Evolutionary conservation across 169 alveolate genomes (phyloP).

Genomic region (Perkinsus marinus): DNA sequence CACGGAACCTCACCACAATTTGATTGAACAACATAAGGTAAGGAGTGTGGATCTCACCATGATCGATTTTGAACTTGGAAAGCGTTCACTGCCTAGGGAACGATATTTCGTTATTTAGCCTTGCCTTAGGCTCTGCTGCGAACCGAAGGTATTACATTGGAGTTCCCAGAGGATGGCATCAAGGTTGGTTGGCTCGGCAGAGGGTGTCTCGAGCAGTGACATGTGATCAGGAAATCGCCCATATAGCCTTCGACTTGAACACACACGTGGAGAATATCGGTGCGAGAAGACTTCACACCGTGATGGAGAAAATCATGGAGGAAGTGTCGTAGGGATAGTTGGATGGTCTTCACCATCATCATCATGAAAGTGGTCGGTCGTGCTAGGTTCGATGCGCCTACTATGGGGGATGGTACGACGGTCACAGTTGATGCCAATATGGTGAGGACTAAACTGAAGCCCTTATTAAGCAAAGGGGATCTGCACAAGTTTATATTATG

Average conservation of each 20-base stretch:
- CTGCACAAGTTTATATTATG: neutral
- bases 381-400: neutral
- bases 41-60: no score
- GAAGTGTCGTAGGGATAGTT: neutral
- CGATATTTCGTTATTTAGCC: no score
- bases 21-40: conserved; percentile 47
- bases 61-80: no score
- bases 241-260: conserved; percentile 54
- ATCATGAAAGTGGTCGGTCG: neutral
- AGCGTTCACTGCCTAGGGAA: no score
- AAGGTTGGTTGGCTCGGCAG: neutral
- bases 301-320: conserved; percentile 48
- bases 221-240: conserved; percentile 23
- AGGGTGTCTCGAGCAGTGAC: neutral
- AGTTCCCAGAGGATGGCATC: conserved; percentile 50
- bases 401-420: neutral
- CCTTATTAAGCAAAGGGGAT: neutral
- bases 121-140: conserved; percentile 39
- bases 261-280: conserved; percentile 66
- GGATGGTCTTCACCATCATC: no score
- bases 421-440: neutral
- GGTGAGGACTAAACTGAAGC: neutral
- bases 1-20: conserved; percentile 52
- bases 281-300: conserved; percentile 71
- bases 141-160: conserved; percentile 54